Base-by-base conservation (phyloP, 2,329 filamentous ascomycete genomes). In the Pezicula radicicola region DNA sequence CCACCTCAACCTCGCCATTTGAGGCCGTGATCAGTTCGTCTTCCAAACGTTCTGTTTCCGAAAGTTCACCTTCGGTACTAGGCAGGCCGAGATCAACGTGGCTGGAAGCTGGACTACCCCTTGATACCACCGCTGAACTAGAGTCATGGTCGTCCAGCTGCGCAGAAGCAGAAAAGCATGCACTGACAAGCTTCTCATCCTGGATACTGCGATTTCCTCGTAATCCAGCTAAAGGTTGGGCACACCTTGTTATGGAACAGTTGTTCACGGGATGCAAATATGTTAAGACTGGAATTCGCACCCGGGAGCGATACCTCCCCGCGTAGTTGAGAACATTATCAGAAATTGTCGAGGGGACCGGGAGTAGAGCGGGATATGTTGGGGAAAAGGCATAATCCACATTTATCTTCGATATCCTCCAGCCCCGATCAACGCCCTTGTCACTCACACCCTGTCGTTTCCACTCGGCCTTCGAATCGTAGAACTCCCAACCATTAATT, bases 181-280 rank as follows among this genome's bases (percentile, higher is more conserved):
- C 91, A 19, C 89, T 87, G 18, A 99, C 86, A 4, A 99, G 81
- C 63, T 91, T 91, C 72, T 99, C 94, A 66, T 99, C 94, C 68
- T 99, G 94, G 30, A 96, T 89, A 64, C 92, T 97, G 41, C 93
- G 85, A 64, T 96, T 94, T 56, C 89, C 84, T 46, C 88, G 84
- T 21, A 97, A 82, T 13, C 94, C 94, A 2, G 93, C 88, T 52
- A 93, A 77, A 0, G 94, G 94, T 67, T 99, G 94, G 3, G 93
- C 96, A 66, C 91, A 96, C 66, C 94, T 82, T 2, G 93, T 97
- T 58, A 99, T 96, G 21, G 92, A 94, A 70, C 94, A 97, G 68
- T 96, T 96, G 68, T 97, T 99, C 63, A 97, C 79, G 0, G 91
- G 90, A 69, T 99, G 94, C n/a, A 97, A 83, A 69, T 99, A 99